phyloP scores from a whole-genome alignment of 371 early-diverging fungal species.

The Funneliformis caledonium region DNA sequence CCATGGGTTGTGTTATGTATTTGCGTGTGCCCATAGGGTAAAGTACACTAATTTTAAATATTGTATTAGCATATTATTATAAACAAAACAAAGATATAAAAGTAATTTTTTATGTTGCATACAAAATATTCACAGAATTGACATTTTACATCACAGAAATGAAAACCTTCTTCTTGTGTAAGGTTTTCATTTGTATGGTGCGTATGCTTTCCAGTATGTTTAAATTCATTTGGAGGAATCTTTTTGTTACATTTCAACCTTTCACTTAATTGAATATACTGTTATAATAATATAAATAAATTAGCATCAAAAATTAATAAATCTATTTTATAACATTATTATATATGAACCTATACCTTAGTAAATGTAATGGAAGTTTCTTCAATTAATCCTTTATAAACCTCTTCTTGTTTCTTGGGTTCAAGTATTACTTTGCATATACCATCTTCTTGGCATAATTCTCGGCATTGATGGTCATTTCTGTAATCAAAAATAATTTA shows the following conservation, averaged over 20 bases:
- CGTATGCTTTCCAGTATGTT: conserved; percentile 4
- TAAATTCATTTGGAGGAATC: conserved; percentile 16
- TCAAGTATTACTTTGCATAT: conserved; percentile 17
- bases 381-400: not conserved
- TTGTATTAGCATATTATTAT: not conserved
- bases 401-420: not conserved
- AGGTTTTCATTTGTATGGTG: not conserved
- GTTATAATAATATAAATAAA: not conserved
- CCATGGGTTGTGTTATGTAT: conserved; percentile 41
- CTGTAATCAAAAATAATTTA: not conserved
- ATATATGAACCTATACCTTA: no score
- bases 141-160: conserved; percentile 25
- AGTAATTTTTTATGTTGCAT: not conserved
- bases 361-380: not conserved
- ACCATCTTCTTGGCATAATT: not conserved
- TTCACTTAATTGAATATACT: not conserved
- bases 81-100: no score
- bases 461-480: conserved; percentile 2
- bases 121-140: conserved; percentile 9
- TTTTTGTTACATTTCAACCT: not conserved
- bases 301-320: not conserved
- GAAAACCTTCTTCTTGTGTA: conserved; percentile 10
- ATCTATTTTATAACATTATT: no score
- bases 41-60: conserved; percentile 8
- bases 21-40: conserved; percentile 4